A percentile compares a stretch with the other conserved stretches of the same genome.
phyloP scores from a whole-genome alignment of 352 stramenopile species.

The Phytophthora fragariaefolia region DNA sequence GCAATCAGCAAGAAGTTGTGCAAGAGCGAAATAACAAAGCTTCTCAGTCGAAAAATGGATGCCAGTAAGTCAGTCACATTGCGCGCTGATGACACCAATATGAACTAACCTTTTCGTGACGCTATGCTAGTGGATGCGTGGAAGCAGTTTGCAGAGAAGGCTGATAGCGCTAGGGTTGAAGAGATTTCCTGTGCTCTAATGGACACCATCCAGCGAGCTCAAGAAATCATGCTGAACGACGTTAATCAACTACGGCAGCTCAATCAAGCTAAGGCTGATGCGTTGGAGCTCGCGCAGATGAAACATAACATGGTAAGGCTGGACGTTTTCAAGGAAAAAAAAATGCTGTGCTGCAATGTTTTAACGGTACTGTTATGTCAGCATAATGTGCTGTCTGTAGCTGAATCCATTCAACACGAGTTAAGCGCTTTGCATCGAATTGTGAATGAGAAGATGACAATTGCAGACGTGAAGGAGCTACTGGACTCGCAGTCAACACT shows the following conservation, averaged over 20 bases:
- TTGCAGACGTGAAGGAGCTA: slow-evolving; percentile 41
- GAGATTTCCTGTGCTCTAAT: slow-evolving; percentile 34
- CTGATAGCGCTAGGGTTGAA: slow-evolving; percentile 37
- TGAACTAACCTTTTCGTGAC: not conserved
- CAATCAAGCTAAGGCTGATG: slow-evolving; percentile 29
- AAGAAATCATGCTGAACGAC: slow-evolving; percentile 35
- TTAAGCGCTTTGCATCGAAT: slow-evolving; percentile 30
- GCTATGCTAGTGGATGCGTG: slow-evolving; percentile 38
- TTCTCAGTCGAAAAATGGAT: slow-evolving; percentile 53
- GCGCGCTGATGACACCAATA: not conserved
- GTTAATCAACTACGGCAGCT: slow-evolving; percentile 29
- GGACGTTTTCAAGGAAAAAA: not conserved
- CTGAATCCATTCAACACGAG: slow-evolving; percentile 55
- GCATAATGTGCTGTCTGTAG: slow-evolving; percentile 52
- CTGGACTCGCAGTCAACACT: slow-evolving; percentile 42
- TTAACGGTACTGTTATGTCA: slow-evolving; percentile 10
- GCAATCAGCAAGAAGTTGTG: slow-evolving; percentile 31
- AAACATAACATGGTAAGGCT: slow-evolving; percentile 51
- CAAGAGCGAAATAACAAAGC: slow-evolving; percentile 41
- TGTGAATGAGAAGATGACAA: slow-evolving; percentile 43
- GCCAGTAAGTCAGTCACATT: slow-evolving; percentile 30
- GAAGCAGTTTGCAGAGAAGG: slow-evolving; percentile 52
- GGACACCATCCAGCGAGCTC: slow-evolving; percentile 35
- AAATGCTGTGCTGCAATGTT: too few relatives aligned
- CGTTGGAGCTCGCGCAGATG: slow-evolving; percentile 41